These are phyloP conservation scores for Starmerella bacillaris DNA, from an alignment of 805 yeast species.

Conservation along the genomic window DNA sequence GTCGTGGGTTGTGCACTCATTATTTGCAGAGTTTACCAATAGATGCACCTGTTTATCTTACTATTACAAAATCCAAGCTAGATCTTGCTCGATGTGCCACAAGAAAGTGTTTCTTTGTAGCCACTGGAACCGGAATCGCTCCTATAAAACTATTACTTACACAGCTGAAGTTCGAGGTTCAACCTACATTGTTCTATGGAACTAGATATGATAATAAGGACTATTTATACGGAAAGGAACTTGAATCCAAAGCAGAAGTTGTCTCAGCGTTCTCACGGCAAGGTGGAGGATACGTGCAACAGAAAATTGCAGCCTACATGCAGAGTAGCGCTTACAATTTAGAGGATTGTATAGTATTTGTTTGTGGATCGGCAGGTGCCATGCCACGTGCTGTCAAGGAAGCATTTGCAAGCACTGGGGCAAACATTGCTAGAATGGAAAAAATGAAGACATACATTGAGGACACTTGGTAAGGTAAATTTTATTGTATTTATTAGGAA, in stretches of 20 bases:
- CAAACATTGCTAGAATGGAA: conserved; percentile 39
- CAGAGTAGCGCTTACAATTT: conserved; percentile 34
- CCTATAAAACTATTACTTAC: conserved; percentile 53
- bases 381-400: conserved; percentile 82
- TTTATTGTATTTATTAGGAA: too few relatives aligned
- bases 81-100: background rate
- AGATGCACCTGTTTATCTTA: background rate
- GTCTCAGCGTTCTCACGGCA: conserved; percentile 32
- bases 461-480: conserved; percentile 57
- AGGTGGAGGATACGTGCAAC: conserved; percentile 55
- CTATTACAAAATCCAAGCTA: background rate
- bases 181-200: conserved; percentile 43
- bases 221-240: conserved; percentile 41
- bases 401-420: conserved; percentile 41
- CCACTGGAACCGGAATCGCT: conserved; percentile 95
- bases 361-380: conserved; percentile 86
- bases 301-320: conserved; percentile 34
- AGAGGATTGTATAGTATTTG: conserved; percentile 48
- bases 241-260: conserved; percentile 23
- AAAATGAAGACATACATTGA: conserved; percentile 51
- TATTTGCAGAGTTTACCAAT: conserved; percentile 38
- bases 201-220: conserved; percentile 51
- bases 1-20: conserved; percentile 68
- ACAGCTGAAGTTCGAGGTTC: conserved; percentile 19
- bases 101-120: conserved; percentile 40